Percentiles rank a stretch among this genome's conserved stretches.
These are phyloP conservation scores for Coniophora puteana DNA, from an alignment of 1,284 basidiomycete genomes.

Conservation along the genomic window DNA sequence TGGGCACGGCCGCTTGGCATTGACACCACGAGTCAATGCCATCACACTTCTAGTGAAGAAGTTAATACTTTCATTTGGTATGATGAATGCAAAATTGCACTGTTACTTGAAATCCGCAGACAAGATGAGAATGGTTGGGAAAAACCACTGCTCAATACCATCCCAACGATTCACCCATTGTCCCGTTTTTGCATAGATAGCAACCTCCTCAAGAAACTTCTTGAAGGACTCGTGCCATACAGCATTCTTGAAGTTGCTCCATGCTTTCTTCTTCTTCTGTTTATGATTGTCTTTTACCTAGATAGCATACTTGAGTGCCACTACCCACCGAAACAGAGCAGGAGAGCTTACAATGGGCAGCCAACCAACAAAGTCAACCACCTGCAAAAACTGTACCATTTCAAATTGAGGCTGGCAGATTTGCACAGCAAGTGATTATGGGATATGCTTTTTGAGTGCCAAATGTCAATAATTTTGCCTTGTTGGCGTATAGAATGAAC, in stretches of 20 bases:
- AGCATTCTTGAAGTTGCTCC: slow-evolving; percentile 25
- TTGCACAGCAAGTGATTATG: slow-evolving; percentile 32
- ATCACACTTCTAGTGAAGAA: slow-evolving; percentile 1
- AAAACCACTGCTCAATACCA: neutral
- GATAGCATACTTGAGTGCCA: neutral
- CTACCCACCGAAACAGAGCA: neutral
- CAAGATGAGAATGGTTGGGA: slow-evolving; percentile 10
- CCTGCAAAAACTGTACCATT: slow-evolving; percentile 34
- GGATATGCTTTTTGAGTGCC: slow-evolving; percentile 39
- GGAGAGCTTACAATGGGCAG: slow-evolving; percentile 33
- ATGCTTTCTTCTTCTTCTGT: slow-evolving; percentile 21
- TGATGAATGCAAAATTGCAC: slow-evolving; percentile 4
- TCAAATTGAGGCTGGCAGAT: slow-evolving; percentile 31
- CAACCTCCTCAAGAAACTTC: slow-evolving; percentile 10
- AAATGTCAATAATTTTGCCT: slow-evolving; percentile 39
- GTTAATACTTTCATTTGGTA: neutral
- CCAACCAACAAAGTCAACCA: slow-evolving; percentile 36
- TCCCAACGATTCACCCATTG: slow-evolving; percentile 6
- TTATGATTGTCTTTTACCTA: slow-evolving; percentile 21
- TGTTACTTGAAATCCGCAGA: slow-evolving; percentile 15
- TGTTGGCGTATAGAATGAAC: slow-evolving; percentile 38
- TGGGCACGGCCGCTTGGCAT: neutral
- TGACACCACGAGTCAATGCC: neutral
- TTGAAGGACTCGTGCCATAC: slow-evolving; percentile 20
- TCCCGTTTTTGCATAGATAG: slow-evolving; percentile 8